These are phyloP conservation scores for Malania oleifera DNA, from an alignment of 164 flowering plant species.

Conservation along the genomic window DNA sequence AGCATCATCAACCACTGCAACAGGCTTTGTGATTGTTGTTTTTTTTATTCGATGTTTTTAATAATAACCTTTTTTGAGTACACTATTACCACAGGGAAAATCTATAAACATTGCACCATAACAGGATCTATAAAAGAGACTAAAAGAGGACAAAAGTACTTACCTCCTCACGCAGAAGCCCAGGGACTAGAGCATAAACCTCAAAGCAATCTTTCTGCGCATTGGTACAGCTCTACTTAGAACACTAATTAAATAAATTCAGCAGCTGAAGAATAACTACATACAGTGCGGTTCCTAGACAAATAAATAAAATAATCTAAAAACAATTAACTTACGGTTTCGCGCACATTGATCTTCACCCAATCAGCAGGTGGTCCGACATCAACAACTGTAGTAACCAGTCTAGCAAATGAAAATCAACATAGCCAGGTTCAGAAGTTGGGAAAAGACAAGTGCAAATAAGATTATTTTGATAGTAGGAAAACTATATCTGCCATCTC, in stretches of 20 bases:
- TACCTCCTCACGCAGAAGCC: slow-evolving; percentile 9
- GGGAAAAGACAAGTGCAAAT: background rate
- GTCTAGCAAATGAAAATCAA: background rate
- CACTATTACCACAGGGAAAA: no score
- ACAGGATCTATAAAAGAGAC: no score
- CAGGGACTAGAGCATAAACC: slow-evolving; percentile 8
- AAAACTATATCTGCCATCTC: background rate
- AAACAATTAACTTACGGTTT: slow-evolving; percentile 1
- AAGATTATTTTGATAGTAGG: background rate
- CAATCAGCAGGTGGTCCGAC: slow-evolving; percentile 9
- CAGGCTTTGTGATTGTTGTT: no score
- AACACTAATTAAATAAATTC: background rate
- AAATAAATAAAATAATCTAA: background rate
- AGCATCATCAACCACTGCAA: no score
- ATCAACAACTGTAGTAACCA: slow-evolving; percentile 1
- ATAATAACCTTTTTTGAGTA: no score
- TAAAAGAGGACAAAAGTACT: background rate
- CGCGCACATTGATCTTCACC: slow-evolving; percentile 9
- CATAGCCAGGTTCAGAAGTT: background rate
- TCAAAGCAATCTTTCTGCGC: slow-evolving; percentile 10
- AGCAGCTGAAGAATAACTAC: background rate
- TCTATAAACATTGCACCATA: no score
- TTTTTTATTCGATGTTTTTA: no score
- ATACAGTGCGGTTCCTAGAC: background rate
- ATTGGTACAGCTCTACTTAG: background rate